phyloP scores from a whole-genome alignment of 2,329 filamentous ascomycete species.

The Aspergillus niger region DNA sequence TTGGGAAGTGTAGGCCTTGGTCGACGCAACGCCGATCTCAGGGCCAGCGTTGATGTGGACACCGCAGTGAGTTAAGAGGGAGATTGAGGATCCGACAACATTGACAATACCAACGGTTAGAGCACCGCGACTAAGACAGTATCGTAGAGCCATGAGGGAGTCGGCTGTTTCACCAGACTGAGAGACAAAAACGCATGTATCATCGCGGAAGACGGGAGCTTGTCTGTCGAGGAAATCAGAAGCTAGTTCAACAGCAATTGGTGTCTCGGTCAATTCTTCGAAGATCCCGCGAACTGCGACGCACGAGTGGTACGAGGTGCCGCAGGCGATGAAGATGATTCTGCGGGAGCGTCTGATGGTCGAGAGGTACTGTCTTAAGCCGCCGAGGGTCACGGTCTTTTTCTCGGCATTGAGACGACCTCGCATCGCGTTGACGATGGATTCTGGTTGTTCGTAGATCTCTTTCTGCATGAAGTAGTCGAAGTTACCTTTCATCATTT shows the following conservation, averaged over 20 bases:
- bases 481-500: conserved; percentile 99
- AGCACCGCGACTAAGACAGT: conserved; percentile 96
- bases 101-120: conserved; percentile 98
- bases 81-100: conserved; percentile 97
- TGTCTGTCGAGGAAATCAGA: conserved; percentile 97
- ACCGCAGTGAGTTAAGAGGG: conserved; percentile 97
- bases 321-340: conserved; percentile 98
- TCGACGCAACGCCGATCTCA: conserved; percentile 97
- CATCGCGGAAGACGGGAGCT: conserved; percentile 97
- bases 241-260: conserved; percentile 92
- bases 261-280: conserved; percentile 96
- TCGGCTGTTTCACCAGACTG: conserved; percentile 98
- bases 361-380: conserved; percentile 90
- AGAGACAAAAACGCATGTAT: conserved; percentile 98
- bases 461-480: conserved; percentile 99
- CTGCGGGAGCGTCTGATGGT: conserved; percentile 95
- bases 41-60: conserved; percentile 99
- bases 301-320: conserved; percentile 97
- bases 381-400: conserved; percentile 93
- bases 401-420: conserved; percentile 91
- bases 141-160: conserved; percentile 92
- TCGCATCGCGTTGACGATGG: conserved; percentile 99
- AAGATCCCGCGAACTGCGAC: conserved; percentile 99
- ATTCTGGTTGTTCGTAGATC: conserved; percentile 99
- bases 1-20: conserved; percentile 98